phyloP scores from a whole-genome alignment of 2,329 filamentous ascomycete species.

The Penicillium hordei region DNA sequence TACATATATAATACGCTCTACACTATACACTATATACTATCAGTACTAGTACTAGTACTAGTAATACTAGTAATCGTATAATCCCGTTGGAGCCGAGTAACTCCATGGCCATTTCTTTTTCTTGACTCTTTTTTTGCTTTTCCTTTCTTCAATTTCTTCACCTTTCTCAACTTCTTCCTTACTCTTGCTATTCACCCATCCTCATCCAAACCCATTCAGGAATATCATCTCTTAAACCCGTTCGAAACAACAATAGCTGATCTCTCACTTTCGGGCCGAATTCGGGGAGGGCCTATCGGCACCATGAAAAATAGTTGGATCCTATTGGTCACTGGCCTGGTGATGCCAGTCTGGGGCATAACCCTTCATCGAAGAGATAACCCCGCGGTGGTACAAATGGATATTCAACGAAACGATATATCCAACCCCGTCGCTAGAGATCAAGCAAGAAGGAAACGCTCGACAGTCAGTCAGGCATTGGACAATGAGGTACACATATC shows the following conservation, averaged over 20 bases:
- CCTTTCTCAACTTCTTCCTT: not conserved
- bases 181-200: too few relatives aligned
- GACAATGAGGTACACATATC: constrained; percentile 52
- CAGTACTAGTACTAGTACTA: too few relatives aligned
- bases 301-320: constrained; percentile 25
- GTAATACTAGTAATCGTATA: not conserved
- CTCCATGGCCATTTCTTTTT: not conserved
- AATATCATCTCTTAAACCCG: not conserved
- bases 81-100: not conserved
- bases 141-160: not conserved
- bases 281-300: not conserved
- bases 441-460: constrained; percentile 43
- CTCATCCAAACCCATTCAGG: not conserved
- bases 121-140: not conserved
- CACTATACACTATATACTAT: not conserved
- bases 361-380: constrained; percentile 33
- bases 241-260: not conserved
- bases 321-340: constrained; percentile 17
- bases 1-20: too few relatives aligned
- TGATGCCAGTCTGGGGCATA: constrained; percentile 23
- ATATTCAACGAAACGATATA: constrained; percentile 52
- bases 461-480: constrained; percentile 47
- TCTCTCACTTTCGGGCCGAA: constrained; percentile 5
- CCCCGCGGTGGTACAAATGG: constrained; percentile 51
- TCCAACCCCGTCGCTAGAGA: constrained; percentile 50